phyloP scores from a whole-genome alignment of 2,329 filamentous ascomycete genomes.

The Lecanosticta acicola region DNA sequence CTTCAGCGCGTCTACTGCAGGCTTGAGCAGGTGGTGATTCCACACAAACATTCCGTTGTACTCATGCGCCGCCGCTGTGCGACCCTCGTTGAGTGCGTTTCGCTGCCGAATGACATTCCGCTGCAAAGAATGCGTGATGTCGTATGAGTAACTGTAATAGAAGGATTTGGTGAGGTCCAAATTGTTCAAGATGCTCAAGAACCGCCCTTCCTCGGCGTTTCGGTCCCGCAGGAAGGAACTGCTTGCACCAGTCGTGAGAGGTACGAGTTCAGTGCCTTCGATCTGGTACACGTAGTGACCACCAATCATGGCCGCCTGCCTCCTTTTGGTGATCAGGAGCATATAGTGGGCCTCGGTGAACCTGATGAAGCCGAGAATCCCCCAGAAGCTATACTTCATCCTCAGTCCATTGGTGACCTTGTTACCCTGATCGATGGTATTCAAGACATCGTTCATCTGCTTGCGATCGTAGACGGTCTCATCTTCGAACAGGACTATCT shows the following conservation, averaged over 20 bases:
- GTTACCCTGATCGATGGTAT: constrained; percentile 93
- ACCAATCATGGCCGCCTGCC: constrained; percentile 90
- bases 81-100: constrained; percentile 60
- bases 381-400: constrained; percentile 86
- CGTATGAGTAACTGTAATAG: constrained; percentile 98
- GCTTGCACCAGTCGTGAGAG: constrained; percentile 65
- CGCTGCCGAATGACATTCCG: constrained; percentile 84
- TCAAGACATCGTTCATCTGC: constrained; percentile 88
- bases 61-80: constrained; percentile 52
- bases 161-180: constrained; percentile 86
- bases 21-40: constrained; percentile 84
- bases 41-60: constrained; percentile 97
- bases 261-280: constrained; percentile 86
- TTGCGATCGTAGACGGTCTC: constrained; percentile 88
- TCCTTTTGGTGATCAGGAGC: constrained; percentile 92
- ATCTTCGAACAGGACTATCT: constrained; percentile 83
- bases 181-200: constrained; percentile 81
- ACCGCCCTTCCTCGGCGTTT: constrained; percentile 84
- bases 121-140: constrained; percentile 86
- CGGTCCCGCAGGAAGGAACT: constrained; percentile 69
- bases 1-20: constrained; percentile 63
- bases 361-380: constrained; percentile 85
- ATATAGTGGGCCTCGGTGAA: constrained; percentile 98
- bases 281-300: constrained; percentile 95
- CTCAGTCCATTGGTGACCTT: constrained; percentile 84